Percentiles rank a stretch among this genome's conserved stretches.
These are phyloP conservation scores for Saraca asoca DNA, from an alignment of 331 rosid genomes.

Conservation along the genomic window DNA sequence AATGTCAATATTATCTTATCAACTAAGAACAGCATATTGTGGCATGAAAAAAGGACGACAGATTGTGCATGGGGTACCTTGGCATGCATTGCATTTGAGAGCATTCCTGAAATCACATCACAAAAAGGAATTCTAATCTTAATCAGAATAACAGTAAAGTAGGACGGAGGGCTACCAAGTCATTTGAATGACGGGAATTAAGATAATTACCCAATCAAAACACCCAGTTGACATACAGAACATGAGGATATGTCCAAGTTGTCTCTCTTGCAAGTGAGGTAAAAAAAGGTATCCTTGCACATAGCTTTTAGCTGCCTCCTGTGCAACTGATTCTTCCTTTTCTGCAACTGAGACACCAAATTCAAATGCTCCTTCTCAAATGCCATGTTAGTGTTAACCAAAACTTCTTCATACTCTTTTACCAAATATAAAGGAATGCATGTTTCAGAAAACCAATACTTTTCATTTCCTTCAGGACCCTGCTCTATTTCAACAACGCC, in stretches of 20 bases:
- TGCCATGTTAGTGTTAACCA: conserved; percentile 42
- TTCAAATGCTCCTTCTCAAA: conserved; percentile 47
- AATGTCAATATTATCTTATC: conserved; percentile 4
- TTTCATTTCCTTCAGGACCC: conserved; percentile 57
- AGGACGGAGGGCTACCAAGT: conserved; percentile 3
- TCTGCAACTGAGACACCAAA: conserved; percentile 42
- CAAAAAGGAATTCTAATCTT: conserved; percentile 31
- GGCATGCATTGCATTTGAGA: conserved; percentile 68
- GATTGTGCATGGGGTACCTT: conserved; percentile 56
- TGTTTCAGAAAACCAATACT: conserved; percentile 83
- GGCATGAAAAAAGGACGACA: conserved; percentile 23
- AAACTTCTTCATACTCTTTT: conserved; percentile 71
- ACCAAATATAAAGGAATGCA: conserved; percentile 82
- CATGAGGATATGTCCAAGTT: conserved; percentile 62
- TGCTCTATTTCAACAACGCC: conserved; percentile 68
- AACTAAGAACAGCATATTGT: conserved; percentile 23
- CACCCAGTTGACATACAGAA: conserved; percentile 64
- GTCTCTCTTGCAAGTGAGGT: conserved; percentile 85
- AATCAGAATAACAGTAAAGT: conserved; percentile 12
- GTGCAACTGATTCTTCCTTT: no score
- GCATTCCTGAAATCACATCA: conserved; percentile 66
- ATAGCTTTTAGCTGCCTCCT: no score
- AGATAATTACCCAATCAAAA: conserved; percentile 56
- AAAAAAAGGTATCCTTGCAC: conserved; percentile 65
- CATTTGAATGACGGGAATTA: conserved; percentile 3